Conservation (phyloP, 2,329 filamentous ascomycete species). For the Fusarium irregulare region DNA sequence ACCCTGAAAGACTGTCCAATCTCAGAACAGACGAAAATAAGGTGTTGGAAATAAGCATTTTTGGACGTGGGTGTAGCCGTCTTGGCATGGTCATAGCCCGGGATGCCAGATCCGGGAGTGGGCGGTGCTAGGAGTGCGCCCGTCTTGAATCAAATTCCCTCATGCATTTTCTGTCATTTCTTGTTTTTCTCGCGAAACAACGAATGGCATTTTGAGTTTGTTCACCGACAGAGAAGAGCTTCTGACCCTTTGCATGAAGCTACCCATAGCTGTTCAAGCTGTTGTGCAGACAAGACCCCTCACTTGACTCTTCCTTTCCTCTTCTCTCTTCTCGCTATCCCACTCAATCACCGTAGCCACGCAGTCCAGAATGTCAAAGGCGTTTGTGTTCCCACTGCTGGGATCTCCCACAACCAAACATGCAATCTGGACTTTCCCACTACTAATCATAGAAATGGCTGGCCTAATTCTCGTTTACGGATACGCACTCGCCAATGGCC, state of each 20-base stretch:
- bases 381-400: neutral
- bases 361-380: neutral
- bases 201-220: constrained; percentile 1
- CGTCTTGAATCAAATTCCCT: constrained; percentile 22
- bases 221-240: constrained; percentile 16
- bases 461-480: constrained; percentile 4
- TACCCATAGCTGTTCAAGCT: neutral
- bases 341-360: neutral
- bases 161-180: neutral
- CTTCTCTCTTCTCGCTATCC: neutral
- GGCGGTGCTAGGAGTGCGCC: constrained; percentile 26
- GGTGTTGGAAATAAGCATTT: constrained; percentile 29
- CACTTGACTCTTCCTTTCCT: neutral
- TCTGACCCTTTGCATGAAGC: neutral
- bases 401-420: neutral
- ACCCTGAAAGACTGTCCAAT: neutral
- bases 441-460: neutral
- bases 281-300: neutral
- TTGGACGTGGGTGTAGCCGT: constrained; percentile 38
- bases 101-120: constrained; percentile 29
- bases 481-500: constrained; percentile 11
- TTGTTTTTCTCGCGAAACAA: neutral
- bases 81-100: constrained; percentile 33
- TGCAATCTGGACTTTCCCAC: neutral
- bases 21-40: constrained; percentile 7